Percentiles rank a stretch among this genome's conserved stretches.
Evolutionary conservation across 2,329 filamentous ascomycete genomes (phyloP).

Genomic region (Cryphonectria radicalis): DNA sequence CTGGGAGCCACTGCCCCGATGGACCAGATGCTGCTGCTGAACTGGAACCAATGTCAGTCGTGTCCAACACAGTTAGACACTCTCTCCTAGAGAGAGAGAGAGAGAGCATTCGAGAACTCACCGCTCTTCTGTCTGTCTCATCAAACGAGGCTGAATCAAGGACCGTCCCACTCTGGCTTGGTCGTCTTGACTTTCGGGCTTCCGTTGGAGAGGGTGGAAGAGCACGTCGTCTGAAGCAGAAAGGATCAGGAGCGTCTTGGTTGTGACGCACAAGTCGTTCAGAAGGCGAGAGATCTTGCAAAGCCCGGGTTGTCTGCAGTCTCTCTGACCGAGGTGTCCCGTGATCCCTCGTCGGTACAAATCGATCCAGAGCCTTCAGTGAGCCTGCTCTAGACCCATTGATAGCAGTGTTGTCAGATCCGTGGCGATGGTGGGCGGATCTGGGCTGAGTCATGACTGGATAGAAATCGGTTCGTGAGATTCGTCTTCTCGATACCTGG

Average conservation of each 20-base stretch:
- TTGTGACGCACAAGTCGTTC: slow-evolving; percentile 52
- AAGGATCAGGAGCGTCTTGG: slow-evolving; percentile 48
- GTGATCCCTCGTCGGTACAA: slow-evolving; percentile 50
- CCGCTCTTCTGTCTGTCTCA: slow-evolving; percentile 21
- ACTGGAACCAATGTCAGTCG: slow-evolving; percentile 40
- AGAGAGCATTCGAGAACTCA: slow-evolving; percentile 5
- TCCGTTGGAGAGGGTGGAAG: slow-evolving; percentile 28
- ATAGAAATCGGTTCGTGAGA: slow-evolving; percentile 26
- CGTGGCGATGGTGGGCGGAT: slow-evolving; percentile 17
- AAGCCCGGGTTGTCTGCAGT: slow-evolving; percentile 50
- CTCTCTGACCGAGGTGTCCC: slow-evolving; percentile 45
- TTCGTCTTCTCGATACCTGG: slow-evolving; percentile 10
- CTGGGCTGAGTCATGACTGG: slow-evolving; percentile 5
- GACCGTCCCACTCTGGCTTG: slow-evolving; percentile 24
- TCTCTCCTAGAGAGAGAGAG: too few species aligned
- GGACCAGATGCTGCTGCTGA: slow-evolving; percentile 75
- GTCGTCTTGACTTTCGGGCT: slow-evolving; percentile 19
- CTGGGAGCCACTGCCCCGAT: slow-evolving; percentile 72
- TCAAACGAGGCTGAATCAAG: slow-evolving; percentile 18
- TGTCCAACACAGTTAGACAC: background rate
- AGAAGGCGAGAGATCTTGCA: slow-evolving; percentile 45
- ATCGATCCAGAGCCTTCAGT: slow-evolving; percentile 49
- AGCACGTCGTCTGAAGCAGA: slow-evolving; percentile 41
- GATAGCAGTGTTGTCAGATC: slow-evolving; percentile 23
- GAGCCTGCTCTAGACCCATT: slow-evolving; percentile 23